These are phyloP conservation scores for Biscutella laevigata DNA, from an alignment of 441 rosid genomes.

Conservation along the genomic window DNA sequence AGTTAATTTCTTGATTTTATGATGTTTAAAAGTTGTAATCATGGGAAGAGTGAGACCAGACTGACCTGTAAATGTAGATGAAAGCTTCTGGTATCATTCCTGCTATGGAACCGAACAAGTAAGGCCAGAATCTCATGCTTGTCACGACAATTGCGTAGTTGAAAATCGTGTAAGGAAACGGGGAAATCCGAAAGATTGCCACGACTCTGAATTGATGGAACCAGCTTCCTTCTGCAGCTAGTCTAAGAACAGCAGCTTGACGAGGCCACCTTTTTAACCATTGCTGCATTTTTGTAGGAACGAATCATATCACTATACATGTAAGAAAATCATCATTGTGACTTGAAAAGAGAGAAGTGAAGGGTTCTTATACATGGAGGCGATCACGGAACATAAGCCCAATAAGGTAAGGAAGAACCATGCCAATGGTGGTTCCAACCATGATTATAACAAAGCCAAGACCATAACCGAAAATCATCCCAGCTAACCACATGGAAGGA, in stretches of 20 bases:
- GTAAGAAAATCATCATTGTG: neutral
- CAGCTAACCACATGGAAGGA: conserved; percentile 99
- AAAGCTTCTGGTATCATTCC: conserved; percentile 97
- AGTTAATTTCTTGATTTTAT: neutral
- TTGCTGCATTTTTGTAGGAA: conserved; percentile 44
- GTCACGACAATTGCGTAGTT: conserved; percentile 88
- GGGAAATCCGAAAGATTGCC: conserved; percentile 83
- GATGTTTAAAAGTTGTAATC: neutral
- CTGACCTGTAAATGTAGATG: conserved; percentile 82
- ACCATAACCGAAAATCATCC: conserved; percentile 95
- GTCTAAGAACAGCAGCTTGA: conserved; percentile 70
- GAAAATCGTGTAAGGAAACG: conserved; percentile 96
- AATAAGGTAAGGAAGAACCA: conserved; percentile 74
- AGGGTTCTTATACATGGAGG: conserved; percentile 58
- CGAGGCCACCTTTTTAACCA: conserved; percentile 94
- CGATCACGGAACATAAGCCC: conserved; percentile 78
- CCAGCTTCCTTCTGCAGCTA: conserved; percentile 97
- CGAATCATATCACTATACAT: neutral
- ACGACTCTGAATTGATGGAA: conserved; percentile 88
- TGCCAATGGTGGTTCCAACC: conserved; percentile 92
- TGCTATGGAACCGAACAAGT: conserved; percentile 67
- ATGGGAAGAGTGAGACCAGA: neutral
- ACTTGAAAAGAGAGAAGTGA: neutral
- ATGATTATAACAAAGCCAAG: conserved; percentile 83
- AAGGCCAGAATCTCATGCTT: conserved; percentile 86